Evolutionary conservation across 2,329 filamentous ascomycete genomes (phyloP).

Genomic region (Fusarium chuoi): DNA sequence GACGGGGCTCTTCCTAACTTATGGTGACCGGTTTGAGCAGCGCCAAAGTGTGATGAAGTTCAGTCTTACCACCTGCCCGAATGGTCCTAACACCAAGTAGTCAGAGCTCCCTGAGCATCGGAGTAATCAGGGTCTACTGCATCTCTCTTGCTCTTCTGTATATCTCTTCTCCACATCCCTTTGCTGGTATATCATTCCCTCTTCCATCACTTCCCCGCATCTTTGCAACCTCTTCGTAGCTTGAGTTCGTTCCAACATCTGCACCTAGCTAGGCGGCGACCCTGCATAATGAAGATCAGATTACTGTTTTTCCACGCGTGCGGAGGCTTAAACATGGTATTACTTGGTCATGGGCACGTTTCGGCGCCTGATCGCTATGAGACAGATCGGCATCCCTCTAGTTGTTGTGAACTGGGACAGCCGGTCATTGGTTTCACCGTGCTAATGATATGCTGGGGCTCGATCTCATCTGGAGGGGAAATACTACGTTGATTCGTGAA

Average conservation of each 20-base stretch:
- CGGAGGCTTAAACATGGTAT: neutral
- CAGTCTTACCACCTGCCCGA: neutral
- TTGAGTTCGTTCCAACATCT: neutral
- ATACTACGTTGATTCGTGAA: neutral
- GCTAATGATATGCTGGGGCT: neutral
- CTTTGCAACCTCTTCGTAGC: neutral
- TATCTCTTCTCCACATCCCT: too few species aligned
- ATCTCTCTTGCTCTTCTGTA: too few species aligned
- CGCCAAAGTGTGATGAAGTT: neutral
- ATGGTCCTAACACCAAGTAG: fast-evolving
- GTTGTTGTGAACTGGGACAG: neutral
- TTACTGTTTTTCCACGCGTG: fast-evolving
- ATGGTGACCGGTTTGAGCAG: neutral
- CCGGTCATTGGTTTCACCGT: neutral
- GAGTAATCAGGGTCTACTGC: too few species aligned
- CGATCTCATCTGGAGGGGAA: fast-evolving
- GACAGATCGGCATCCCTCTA: fast-evolving
- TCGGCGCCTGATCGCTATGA: neutral
- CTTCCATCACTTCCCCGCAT: neutral
- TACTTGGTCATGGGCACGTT: neutral
- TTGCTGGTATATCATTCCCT: neutral
- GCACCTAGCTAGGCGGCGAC: neutral
- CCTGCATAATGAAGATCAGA: neutral
- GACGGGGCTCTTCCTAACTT: neutral
- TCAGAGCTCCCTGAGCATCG: neutral